Evolutionary conservation across 1,284 basidiomycete genomes (phyloP).

Genomic region (Kwoniella shivajii): DNA sequence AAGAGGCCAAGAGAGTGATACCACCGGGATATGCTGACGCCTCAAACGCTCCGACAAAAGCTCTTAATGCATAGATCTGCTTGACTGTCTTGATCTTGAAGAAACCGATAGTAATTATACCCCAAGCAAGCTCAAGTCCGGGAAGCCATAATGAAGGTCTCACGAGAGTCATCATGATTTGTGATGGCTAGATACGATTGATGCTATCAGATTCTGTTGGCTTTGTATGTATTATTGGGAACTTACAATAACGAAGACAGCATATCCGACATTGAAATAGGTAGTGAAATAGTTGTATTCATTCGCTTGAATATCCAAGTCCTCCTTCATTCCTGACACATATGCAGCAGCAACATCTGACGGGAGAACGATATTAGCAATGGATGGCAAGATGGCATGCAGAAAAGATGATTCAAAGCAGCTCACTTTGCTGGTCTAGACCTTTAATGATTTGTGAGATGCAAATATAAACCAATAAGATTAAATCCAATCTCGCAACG

Average conservation of each 20-base stretch:
- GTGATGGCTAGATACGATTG: conserved; percentile 28
- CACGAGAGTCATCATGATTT: conserved; percentile 29
- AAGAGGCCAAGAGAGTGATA: conserved; percentile 11
- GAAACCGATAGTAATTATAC: conserved; percentile 4
- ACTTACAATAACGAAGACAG: conserved; percentile 20
- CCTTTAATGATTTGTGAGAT: conserved; percentile 28
- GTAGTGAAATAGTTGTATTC: conserved; percentile 22
- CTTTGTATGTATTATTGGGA: conserved; percentile 14
- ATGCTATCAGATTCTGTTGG: too few species aligned
- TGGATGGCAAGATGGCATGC: too few species aligned
- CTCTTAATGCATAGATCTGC: conserved; percentile 21
- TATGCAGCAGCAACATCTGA: conserved; percentile 27
- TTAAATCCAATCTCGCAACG: conserved; percentile 37
- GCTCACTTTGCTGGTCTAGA: conserved; percentile 20
- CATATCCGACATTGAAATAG: conserved; percentile 21
- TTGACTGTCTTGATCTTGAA: conserved; percentile 18
- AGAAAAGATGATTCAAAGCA: too few species aligned
- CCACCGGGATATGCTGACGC: conserved; percentile 28
- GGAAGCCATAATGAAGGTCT: conserved; percentile 19
- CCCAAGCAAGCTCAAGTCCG: conserved; percentile 15
- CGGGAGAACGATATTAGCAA: too few species aligned
- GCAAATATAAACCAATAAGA: conserved; percentile 34
- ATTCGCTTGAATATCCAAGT: conserved; percentile 10
- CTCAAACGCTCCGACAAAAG: conserved; percentile 26
- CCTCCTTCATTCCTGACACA: conserved; percentile 79